Conservation (phyloP, 176 grass and related monocot species). For the Ampelocalamus luodianensis region DNA sequence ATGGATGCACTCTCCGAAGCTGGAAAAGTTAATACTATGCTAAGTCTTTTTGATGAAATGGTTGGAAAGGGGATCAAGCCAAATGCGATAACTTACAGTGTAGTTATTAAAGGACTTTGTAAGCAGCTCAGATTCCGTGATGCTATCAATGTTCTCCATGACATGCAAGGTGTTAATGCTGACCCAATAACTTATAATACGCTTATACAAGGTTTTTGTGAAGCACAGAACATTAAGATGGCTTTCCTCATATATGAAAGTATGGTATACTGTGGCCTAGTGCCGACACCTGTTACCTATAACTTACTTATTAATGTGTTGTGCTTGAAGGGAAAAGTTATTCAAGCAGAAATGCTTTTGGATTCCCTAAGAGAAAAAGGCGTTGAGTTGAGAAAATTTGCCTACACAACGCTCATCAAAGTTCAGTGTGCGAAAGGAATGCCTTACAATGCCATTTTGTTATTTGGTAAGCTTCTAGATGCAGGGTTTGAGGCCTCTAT, state of each 20-base stretch:
- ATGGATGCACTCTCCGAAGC: conserved; percentile 85
- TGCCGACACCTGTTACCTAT: conserved; percentile 73
- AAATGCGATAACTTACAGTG: conserved; percentile 70
- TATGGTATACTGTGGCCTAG: conserved; percentile 51
- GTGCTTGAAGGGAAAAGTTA: conserved; percentile 65
- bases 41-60: conserved; percentile 76
- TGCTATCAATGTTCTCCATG: conserved; percentile 58
- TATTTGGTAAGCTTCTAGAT: conserved; percentile 62
- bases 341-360: conserved; percentile 65
- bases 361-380: conserved; percentile 57
- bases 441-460: conserved; percentile 58
- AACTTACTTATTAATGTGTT: conserved; percentile 76
- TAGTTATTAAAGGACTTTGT: conserved; percentile 89
- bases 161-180: conserved; percentile 64
- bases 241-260: conserved; percentile 53
- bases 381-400: conserved; percentile 74
- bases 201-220: conserved; percentile 80
- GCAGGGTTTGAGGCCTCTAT: conserved; percentile 69
- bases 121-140: conserved; percentile 63
- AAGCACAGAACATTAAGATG: conserved; percentile 50
- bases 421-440: conserved; percentile 72
- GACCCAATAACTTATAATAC: conserved; percentile 79
- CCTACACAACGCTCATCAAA: conserved; percentile 79
- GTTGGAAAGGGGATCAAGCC: conserved; percentile 55
- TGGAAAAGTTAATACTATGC: conserved; percentile 51